Base-by-base conservation (phyloP, 2,329 filamentous ascomycete genomes). In the Fusarium sp. region DNA sequence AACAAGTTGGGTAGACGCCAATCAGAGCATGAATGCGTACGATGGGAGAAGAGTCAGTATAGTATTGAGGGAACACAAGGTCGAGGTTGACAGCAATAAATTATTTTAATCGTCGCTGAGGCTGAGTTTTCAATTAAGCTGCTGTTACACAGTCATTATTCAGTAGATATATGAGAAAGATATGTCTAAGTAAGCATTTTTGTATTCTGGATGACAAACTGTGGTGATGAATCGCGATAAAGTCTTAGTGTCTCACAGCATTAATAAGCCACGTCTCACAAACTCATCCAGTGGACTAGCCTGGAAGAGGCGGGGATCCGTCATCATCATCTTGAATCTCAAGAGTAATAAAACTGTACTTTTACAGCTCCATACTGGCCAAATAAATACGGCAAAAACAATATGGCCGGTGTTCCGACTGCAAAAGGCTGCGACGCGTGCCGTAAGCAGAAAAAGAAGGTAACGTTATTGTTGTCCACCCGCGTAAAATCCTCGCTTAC, bases 371-470 rank as follows among this genome's bases (percentile, higher is more conserved):
- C 32, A 34, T 8, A 8, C 8, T 34, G 18, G 32, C 32, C 32
- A 34, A 1, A 34, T 34, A 18, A 9, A 34, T 34, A 32, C n/a
- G 13, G 13, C 8, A 18, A 34, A 9, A 3, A 34, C 13, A 40
- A 8, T 13, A 64, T 67, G 64, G 64, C 64, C 2, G 64, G 64
- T 1, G 64, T 67, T 5, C 64, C 64, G 2, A 52, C 42, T 3
- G 57, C 49, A 3, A 25, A 18, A 24, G 64, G 64, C 1, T 67
- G 64, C 20, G 51, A 62, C 29, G 45, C 46, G 0, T 67, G 64
- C 24, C 62, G 64, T 0, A 67, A 40, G 5, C 62, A 62, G 4
- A 67, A 67, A n/a, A 67, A 67, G 16, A 67, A 57, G 51, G 64
- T 62, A 40, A 4, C 34, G 13, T 12, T 11, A 12, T 34, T 9